phyloP scores from a whole-genome alignment of 148 eudicot species.

The Suaeda aralocaspica region DNA sequence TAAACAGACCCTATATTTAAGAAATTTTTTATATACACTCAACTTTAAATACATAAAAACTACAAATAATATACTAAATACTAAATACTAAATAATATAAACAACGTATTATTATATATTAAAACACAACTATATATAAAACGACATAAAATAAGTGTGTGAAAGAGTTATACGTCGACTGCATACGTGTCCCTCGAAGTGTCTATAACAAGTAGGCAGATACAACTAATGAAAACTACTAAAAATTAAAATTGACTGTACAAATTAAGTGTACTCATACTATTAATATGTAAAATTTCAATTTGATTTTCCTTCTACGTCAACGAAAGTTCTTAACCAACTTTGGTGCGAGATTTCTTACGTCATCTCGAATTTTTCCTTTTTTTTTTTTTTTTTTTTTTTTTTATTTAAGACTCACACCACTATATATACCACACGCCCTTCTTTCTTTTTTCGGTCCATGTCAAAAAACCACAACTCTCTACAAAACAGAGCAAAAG shows the following conservation, averaged over 20 bases:
- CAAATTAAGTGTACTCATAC: no score
- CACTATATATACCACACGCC: constrained; percentile 32
- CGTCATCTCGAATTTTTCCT: constrained; percentile 15
- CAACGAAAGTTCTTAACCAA: constrained; percentile 30
- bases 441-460: constrained; percentile 13
- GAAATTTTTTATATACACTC: no score
- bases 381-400: neutral
- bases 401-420: neutral
- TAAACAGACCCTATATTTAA: no score
- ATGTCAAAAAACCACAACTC: constrained; percentile 21
- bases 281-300: neutral
- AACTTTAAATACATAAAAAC: no score
- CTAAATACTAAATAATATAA: no score
- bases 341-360: constrained; percentile 18
- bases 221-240: constrained; percentile 4
- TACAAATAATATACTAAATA: no score
- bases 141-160: neutral
- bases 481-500: constrained; percentile 3
- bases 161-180: no score
- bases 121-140: no score
- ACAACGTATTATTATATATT: no score
- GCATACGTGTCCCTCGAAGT: neutral
- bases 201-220: constrained; percentile 8
- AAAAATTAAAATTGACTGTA: neutral
- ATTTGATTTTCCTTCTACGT: constrained; percentile 24